These are phyloP conservation scores for Neurospora sp. DNA, from an alignment of 495 filamentous ascomycete genomes.

Conservation along the genomic window DNA sequence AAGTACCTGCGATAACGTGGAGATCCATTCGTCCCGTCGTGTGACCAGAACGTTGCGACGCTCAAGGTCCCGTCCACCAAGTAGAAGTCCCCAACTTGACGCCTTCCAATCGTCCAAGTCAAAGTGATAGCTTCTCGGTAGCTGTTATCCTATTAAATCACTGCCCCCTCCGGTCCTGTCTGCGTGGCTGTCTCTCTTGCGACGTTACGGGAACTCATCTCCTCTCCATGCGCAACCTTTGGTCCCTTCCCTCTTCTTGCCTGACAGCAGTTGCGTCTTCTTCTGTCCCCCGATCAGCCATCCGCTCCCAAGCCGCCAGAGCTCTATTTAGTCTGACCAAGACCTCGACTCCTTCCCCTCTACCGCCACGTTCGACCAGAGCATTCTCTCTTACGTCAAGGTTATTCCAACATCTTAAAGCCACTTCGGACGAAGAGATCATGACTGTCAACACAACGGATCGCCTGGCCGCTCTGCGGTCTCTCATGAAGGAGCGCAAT, in stretches of 20 bases:
- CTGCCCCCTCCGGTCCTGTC: neutral
- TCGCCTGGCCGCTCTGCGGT: conserved; percentile 65
- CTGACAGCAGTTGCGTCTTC: neutral
- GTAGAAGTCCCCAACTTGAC: neutral
- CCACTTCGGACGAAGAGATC: conserved; percentile 48
- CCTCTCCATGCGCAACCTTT: neutral
- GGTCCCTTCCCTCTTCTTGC: neutral
- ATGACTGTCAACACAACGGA: conserved; percentile 72
- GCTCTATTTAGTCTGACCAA: neutral
- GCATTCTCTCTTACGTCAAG: neutral
- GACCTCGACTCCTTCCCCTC: neutral
- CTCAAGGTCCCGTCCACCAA: neutral
- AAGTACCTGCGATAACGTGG: neutral
- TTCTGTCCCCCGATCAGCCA: neutral
- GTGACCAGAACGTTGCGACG: no score
- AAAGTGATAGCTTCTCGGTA: neutral
- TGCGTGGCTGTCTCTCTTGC: neutral
- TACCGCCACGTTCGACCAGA: neutral
- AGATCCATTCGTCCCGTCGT: neutral
- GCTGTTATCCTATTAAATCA: neutral
- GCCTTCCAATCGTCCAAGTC: neutral
- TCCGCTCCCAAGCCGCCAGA: neutral
- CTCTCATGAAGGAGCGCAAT: conserved; percentile 79
- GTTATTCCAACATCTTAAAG: neutral
- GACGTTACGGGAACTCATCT: neutral